Conservation (phyloP, 2,329 filamentous ascomycete species). For the Hypoxylon sp. region DNA sequence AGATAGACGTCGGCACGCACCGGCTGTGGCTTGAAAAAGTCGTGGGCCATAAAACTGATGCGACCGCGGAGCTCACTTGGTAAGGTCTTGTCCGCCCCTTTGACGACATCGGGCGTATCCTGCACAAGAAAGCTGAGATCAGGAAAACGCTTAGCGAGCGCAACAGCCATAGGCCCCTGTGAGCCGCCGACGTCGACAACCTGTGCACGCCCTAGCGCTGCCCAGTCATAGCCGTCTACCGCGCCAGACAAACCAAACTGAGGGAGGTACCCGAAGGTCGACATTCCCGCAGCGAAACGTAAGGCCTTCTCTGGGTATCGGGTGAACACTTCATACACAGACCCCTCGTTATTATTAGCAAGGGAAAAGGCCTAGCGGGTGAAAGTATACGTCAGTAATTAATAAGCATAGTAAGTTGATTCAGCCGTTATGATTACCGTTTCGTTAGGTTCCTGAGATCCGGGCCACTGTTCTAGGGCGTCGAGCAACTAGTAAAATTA, state of each 20-base stretch:
- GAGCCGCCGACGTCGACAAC: slow-evolving; percentile 22
- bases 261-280: slow-evolving; percentile 4
- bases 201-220: neutral
- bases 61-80: neutral
- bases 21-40: slow-evolving; percentile 54
- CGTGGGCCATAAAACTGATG: slow-evolving; percentile 45
- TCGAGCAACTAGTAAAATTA: no score
- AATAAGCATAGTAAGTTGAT: no score
- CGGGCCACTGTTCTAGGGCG: slow-evolving; percentile 7
- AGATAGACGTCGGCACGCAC: slow-evolving; percentile 52
- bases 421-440: neutral
- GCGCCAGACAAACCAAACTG: slow-evolving; percentile 4
- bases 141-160: slow-evolving; percentile 4
- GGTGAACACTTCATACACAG: slow-evolving; percentile 21
- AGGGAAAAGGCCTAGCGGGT: slow-evolving; percentile 14
- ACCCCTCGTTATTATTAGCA: slow-evolving; percentile 6
- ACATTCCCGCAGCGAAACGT: slow-evolving; percentile 22
- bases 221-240: slow-evolving; percentile 14
- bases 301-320: slow-evolving; percentile 20
- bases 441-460: slow-evolving; percentile 9
- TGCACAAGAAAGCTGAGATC: slow-evolving; percentile 21
- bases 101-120: slow-evolving; percentile 16
- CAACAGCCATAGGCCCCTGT: slow-evolving; percentile 3
- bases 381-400: neutral
- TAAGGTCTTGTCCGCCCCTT: slow-evolving; percentile 5